Percentiles rank a stretch among this genome's conserved stretches.
phyloP scores from a whole-genome alignment of 2,329 filamentous ascomycete genomes.

The Diaporthe capsici region DNA sequence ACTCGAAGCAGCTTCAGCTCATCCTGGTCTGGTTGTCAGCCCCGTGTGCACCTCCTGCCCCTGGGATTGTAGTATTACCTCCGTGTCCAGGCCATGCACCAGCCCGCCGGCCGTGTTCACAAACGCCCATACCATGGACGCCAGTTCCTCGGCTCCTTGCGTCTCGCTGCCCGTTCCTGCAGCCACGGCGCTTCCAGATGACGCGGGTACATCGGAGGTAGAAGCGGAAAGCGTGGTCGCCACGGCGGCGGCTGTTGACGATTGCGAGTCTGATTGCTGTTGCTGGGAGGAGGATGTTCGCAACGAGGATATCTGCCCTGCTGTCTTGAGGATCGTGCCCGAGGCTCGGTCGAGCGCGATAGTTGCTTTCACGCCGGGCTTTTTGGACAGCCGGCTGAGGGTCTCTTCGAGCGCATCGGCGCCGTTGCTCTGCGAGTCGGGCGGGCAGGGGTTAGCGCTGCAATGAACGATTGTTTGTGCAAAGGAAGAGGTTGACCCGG shows the following conservation, averaged over 20 bases:
- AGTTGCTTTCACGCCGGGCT: conserved; percentile 83
- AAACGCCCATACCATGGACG: conserved; percentile 82
- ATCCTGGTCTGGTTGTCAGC: conserved; percentile 63
- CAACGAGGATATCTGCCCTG: conserved; percentile 75
- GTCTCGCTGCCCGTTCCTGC: conserved; percentile 62
- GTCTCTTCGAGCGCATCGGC: conserved; percentile 75
- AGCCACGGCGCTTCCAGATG: conserved; percentile 54
- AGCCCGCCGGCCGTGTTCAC: conserved; percentile 77
- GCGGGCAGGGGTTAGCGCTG: conserved; percentile 42
- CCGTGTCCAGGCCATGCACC: conserved; percentile 80
- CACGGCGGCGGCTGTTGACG: conserved; percentile 41
- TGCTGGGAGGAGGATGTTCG: conserved; percentile 56
- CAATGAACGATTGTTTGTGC: conserved; percentile 41
- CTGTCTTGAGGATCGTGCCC: conserved; percentile 82
- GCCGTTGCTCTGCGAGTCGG: conserved; percentile 55
- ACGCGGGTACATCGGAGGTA: conserved; percentile 26
- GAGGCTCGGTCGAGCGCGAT: conserved; percentile 80
- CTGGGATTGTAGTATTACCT: conserved; percentile 60
- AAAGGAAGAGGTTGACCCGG: background rate
- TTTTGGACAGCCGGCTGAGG: conserved; percentile 80
- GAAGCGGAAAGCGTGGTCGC: conserved; percentile 47
- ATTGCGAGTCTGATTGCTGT: conserved; percentile 40
- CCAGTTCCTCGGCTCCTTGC: conserved; percentile 79
- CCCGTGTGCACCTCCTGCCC: background rate
- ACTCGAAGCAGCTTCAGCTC: conserved; percentile 82